A percentile compares a stretch with the other conserved stretches of the same genome.
Conservation (phyloP, 768 basidiomycete genomes). For the Chlorophyllum brunneum region DNA sequence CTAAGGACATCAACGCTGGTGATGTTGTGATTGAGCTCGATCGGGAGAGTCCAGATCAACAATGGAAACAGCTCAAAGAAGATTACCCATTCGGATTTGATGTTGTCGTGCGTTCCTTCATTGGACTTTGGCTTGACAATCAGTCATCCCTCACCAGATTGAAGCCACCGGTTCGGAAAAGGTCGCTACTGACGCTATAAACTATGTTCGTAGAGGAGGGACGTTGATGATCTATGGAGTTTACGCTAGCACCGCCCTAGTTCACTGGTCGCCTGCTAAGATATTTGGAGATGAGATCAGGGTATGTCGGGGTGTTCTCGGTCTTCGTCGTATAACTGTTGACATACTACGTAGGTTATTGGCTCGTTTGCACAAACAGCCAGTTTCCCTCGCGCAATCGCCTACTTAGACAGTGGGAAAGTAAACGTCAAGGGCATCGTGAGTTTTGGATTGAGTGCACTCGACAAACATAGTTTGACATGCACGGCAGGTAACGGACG, state of each 20-base stretch:
- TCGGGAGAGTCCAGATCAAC: conserved; percentile 63
- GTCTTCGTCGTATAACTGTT: background rate
- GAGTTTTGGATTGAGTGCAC: background rate
- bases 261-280: conserved; percentile 85
- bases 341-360: conserved; percentile 59
- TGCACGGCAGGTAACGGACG: conserved; percentile 34
- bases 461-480: background rate
- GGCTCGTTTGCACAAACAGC: conserved; percentile 87
- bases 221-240: conserved; percentile 90
- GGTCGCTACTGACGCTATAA: conserved; percentile 83
- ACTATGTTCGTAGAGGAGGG: conserved; percentile 83
- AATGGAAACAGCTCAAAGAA: conserved; percentile 77
- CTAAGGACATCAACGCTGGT: conserved; percentile 70
- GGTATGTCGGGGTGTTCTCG: conserved; percentile 20
- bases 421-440: conserved; percentile 73
- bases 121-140: background rate
- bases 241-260: conserved; percentile 79
- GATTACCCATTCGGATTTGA: conserved; percentile 89
- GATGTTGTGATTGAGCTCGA: conserved; percentile 89
- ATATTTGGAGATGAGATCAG: conserved; percentile 67
- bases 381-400: conserved; percentile 89
- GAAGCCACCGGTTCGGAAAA: conserved; percentile 73
- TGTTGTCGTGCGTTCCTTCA: conserved; percentile 45
- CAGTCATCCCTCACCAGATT: background rate
- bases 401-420: conserved; percentile 88